Evolutionary conservation across 768 basidiomycete genomes (phyloP).

Genomic region (Aureoboletus auriporus): DNA sequence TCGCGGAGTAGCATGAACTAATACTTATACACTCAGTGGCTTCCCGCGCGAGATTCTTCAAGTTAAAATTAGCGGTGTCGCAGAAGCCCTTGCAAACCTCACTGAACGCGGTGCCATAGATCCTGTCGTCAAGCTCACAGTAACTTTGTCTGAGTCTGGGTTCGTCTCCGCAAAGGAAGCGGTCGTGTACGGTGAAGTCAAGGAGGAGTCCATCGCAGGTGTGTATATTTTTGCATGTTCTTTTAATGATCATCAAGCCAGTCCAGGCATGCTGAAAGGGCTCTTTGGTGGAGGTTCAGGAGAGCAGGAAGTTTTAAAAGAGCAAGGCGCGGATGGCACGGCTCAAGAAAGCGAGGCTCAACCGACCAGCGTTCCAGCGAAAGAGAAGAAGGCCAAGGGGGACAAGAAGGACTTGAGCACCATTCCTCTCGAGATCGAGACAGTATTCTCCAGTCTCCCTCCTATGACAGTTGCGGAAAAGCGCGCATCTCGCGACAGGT

Average conservation of each 20-base stretch:
- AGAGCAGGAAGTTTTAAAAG: conserved; percentile 27
- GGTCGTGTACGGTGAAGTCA: conserved; percentile 73
- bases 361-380: conserved; percentile 24
- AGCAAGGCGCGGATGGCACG: conserved; percentile 15
- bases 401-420: conserved; percentile 47
- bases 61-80: conserved; percentile 67
- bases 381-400: conserved; percentile 36
- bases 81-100: conserved; percentile 75
- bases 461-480: conserved; percentile 81
- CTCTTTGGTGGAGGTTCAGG: conserved; percentile 68
- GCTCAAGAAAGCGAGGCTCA: conserved; percentile 30
- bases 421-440: conserved; percentile 61
- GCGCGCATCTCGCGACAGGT: conserved; percentile 69
- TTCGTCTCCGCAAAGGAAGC: conserved; percentile 81
- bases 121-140: conserved; percentile 81
- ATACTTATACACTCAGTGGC: conserved; percentile 40
- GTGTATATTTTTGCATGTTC: conserved; percentile 12
- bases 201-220: conserved; percentile 77
- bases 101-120: conserved; percentile 78
- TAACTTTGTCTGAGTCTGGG: conserved; percentile 82
- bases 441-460: conserved; percentile 56
- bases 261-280: conserved; percentile 77
- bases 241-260: conserved; percentile 10
- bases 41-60: conserved; percentile 74
- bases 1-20: neutral